Evolutionary conservation across 192 early-diverging fungal genomes (phyloP), one percentile per base, ranked within the genome.

Genomic region (Powellomyces hirtus): DNA sequence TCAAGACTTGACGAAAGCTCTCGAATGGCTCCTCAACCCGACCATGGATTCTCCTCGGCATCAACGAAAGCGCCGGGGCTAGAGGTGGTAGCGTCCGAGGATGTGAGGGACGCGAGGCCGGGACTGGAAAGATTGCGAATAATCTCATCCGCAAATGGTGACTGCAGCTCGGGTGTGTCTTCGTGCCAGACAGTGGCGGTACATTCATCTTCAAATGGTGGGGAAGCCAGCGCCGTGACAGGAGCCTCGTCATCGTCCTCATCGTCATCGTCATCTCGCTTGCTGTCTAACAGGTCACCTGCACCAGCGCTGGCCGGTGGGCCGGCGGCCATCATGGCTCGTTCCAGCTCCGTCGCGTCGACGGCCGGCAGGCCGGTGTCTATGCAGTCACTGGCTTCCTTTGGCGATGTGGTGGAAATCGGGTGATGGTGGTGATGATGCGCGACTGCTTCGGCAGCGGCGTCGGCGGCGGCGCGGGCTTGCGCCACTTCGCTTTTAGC

Each of bases 21-120:
- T 18, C 40, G 40, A 18, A 18, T 42, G 18, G 10, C 18, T 42
- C 18, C 51, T 36, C 36, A 56, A 24, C 64, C 51, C 24, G 24
- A 29, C 65, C 65, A 67, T 13, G 65, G 65, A 27, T 67, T 67
- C 51, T 67, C 65, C 35, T 58, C 45, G 2, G 65, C 65, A 38
- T 67, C 65, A 14, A 67, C 65, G 44, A 67, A 67, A 51, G 42
- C 64, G 45, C 38, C 63, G 1, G 63, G 29, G 29, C 29, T 33
- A 56, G 53, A 49, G 4, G 46, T 49, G 2, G 46, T 24, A 49
- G n/a, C 46, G 4, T 18, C n/a, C 46, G 40, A 8, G 40, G 40
- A 8, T 42, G 40, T 42, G 10, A 42, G 40, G 10, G 40, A 42
- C 40, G 46, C 46, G 2, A 49, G 2, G n/a, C 46, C 46, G 16